Base-by-base conservation (phyloP, 352 stramenopile genomes). In the Pythium guiyangense region DNA sequence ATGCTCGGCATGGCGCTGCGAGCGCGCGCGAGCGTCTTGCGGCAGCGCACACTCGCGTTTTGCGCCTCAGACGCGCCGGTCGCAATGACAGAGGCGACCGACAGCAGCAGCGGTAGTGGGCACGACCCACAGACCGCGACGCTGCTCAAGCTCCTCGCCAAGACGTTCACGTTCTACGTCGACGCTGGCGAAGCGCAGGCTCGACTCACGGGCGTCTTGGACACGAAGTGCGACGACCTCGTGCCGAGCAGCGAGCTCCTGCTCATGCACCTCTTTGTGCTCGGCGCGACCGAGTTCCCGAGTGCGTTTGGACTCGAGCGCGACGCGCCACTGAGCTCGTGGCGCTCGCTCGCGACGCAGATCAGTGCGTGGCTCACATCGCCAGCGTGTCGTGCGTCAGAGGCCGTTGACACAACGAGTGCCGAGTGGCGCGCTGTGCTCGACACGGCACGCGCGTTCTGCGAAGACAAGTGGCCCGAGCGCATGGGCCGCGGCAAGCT, bases 401-500 rank as follows among this genome's bases (percentile, higher is more conserved):
- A n/a, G 2, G 20, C 34, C 10, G 15, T 54, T 37, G 49, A 43
- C 12, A 35, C 20, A 20, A 40, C 31, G 31, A 47, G 44, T 34
- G 12, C 42, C 9, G 20, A 59, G 10, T 90, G 80, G 80, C 64
- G 61, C 22, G 12, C 54, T 2, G 70, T 83, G 25, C 34, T 81
- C 14, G 54, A 67, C 11, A 65, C 71, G 6, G 59, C 77, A 10
- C 72, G 66, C 10, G 56, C 55, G 4, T 86, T 82, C 49, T 90
- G 80, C 39, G 80, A 90, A 64, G 69, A 75, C 6, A 74, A 71
- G 47, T 90, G 80, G 80, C 78, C 78, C 6, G 76, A 90, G 43
- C 80, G 77, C 17, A 69, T 63, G 48, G 70, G 76, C 20, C 84
- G 84, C 47, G 53, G 60, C 22, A 82, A 83, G 39, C 6, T 47